A percentile compares a stretch with the other conserved stretches of the same genome.
Conservation (phyloP, 1,139 yeast genomes). For the Geotrichum restrictum region DNA sequence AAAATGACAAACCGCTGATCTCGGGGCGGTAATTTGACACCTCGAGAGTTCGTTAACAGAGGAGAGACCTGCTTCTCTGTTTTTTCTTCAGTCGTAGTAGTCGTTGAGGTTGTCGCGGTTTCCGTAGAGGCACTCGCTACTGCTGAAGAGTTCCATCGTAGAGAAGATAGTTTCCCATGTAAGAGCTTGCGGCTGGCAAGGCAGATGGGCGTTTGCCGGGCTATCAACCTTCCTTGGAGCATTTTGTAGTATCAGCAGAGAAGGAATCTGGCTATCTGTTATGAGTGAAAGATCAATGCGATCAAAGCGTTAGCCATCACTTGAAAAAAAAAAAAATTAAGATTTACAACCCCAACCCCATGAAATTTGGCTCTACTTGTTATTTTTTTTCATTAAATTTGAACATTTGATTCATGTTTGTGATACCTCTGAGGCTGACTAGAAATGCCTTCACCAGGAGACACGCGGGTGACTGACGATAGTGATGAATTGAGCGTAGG, state of each 20-base stretch:
- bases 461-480: too few species aligned
- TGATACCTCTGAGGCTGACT: too few species aligned
- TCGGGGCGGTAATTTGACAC: conserved; percentile 20
- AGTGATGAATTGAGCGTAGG: too few species aligned
- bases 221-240: neutral
- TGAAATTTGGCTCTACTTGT: neutral
- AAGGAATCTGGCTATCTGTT: neutral
- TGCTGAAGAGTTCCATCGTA: conserved; percentile 11
- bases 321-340: neutral
- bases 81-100: neutral
- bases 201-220: neutral
- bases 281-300: neutral
- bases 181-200: neutral
- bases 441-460: too few species aligned
- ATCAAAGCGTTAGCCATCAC: neutral
- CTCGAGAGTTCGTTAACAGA: conserved; percentile 5
- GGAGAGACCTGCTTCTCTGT: neutral
- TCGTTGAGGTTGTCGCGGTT: neutral
- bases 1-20: conserved; percentile 29
- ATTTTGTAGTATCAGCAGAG: neutral
- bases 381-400: neutral
- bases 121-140: too few species aligned
- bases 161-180: neutral
- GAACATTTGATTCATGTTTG: too few species aligned
- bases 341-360: neutral